Percentiles rank a stretch among this genome's conserved stretches.
Conservation (phyloP, 176 grass and related monocot species). For the Secale cereale region DNA sequence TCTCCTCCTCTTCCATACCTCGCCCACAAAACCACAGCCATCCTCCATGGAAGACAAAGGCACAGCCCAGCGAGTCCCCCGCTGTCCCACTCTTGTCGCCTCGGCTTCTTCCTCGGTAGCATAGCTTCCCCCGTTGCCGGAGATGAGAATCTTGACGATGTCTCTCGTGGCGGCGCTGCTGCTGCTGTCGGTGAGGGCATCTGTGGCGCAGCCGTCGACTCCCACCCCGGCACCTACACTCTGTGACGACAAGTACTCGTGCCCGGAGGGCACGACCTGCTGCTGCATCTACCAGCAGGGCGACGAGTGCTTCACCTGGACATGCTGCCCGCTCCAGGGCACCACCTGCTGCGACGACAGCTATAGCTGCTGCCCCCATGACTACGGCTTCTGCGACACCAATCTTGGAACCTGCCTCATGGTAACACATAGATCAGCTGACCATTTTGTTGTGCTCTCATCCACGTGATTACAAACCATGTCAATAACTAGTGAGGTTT, state of each 20-base stretch:
- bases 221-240: conserved; percentile 28
- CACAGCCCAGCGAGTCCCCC: too few relatives aligned
- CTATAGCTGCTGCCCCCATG: conserved; percentile 88
- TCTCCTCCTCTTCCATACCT: too few relatives aligned
- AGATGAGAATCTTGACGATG: background rate
- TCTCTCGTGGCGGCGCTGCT: background rate
- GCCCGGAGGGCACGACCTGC: conserved; percentile 62
- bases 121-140: too few relatives aligned
- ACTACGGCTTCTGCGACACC: conserved; percentile 69
- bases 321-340: conserved; percentile 75
- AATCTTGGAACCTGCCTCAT: conserved; percentile 38
- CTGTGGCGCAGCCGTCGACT: conserved; percentile 29
- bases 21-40: too few relatives aligned
- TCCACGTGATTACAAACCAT: background rate
- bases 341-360: conserved; percentile 81
- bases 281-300: too few relatives aligned
- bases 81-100: too few relatives aligned
- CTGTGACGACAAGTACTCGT: conserved; percentile 65
- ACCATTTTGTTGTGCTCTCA: background rate
- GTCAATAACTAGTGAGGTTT: too few relatives aligned
- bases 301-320: too few relatives aligned
- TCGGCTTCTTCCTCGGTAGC: too few relatives aligned
- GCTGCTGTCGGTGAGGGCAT: background rate
- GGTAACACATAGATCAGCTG: conserved; percentile 33
- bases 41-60: too few relatives aligned